Conservation (phyloP, 2,329 filamentous ascomycete genomes). For the Exophiala viscosa region DNA sequence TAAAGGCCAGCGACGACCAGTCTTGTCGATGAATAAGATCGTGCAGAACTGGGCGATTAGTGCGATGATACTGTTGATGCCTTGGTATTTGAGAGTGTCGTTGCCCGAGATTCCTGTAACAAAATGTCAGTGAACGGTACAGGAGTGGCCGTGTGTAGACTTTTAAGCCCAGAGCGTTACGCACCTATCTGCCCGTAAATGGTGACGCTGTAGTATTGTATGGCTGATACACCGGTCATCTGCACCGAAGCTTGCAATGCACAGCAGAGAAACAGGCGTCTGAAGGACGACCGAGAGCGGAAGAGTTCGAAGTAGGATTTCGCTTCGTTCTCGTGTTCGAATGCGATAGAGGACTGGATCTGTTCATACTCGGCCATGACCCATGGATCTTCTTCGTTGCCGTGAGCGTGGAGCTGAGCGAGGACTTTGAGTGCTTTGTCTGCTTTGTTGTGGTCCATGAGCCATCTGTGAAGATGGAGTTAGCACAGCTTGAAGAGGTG, state of each 20-base stretch:
- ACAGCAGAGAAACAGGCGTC: constrained; percentile 66
- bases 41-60: constrained; percentile 65
- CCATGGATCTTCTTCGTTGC: constrained; percentile 63
- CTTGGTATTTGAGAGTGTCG: constrained; percentile 69
- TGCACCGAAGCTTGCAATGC: constrained; percentile 68
- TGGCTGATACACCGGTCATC: constrained; percentile 72
- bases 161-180: background rate
- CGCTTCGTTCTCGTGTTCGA: constrained; percentile 65
- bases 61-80: constrained; percentile 68
- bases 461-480: constrained; percentile 56
- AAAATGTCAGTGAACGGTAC: constrained; percentile 56
- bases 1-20: constrained; percentile 68
- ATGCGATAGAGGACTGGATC: constrained; percentile 63
- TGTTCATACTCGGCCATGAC: constrained; percentile 69
- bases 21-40: constrained; percentile 62
- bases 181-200: constrained; percentile 64
- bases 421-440: constrained; percentile 65
- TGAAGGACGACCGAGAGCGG: constrained; percentile 62
- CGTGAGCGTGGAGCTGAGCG: constrained; percentile 66
- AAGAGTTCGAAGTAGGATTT: constrained; percentile 70
- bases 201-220: constrained; percentile 68
- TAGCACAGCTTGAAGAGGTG: constrained; percentile 36
- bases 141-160: too few species aligned
- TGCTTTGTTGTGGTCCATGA: constrained; percentile 66
- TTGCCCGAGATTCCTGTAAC: constrained; percentile 61